Conservation (phyloP, 2,329 filamentous ascomycete species). For the Exophiala xenobiotica region DNA sequence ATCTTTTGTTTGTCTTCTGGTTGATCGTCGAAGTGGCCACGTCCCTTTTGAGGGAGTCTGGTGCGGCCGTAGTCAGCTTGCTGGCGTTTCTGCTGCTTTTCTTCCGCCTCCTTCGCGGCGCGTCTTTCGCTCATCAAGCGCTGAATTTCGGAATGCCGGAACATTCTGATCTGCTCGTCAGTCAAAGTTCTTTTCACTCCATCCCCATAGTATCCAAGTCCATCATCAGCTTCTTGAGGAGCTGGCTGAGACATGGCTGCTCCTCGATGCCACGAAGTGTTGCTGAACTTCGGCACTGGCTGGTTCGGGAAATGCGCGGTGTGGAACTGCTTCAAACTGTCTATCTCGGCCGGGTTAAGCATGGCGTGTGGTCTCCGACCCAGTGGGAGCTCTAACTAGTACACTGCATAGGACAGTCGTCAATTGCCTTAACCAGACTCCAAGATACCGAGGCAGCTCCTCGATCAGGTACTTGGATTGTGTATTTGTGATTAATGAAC, state of each 20-base stretch:
- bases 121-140: slow-evolving; percentile 59
- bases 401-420: no score
- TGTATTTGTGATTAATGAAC: neutral
- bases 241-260: neutral
- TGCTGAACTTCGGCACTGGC: slow-evolving; percentile 14
- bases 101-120: slow-evolving; percentile 14
- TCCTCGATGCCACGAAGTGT: neutral
- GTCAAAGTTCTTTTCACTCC: slow-evolving; percentile 86
- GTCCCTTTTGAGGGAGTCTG: neutral
- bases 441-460: neutral
- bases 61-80: neutral
- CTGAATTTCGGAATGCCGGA: slow-evolving; percentile 84
- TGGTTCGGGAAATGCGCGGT: slow-evolving; percentile 26
- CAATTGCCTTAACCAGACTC: no score
- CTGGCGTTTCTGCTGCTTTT: slow-evolving; percentile 13
- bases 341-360: slow-evolving; percentile 17
- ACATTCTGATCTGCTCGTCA: slow-evolving; percentile 86
- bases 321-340: slow-evolving; percentile 24
- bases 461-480: neutral
- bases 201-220: slow-evolving; percentile 79
- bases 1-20: neutral
- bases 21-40: slow-evolving; percentile 16
- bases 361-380: slow-evolving; percentile 5
- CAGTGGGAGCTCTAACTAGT: no score
- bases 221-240: slow-evolving; percentile 49